These are phyloP conservation scores for Hymenoscyphus scutula DNA, from an alignment of 2,329 filamentous ascomycete species.

Conservation along the genomic window DNA sequence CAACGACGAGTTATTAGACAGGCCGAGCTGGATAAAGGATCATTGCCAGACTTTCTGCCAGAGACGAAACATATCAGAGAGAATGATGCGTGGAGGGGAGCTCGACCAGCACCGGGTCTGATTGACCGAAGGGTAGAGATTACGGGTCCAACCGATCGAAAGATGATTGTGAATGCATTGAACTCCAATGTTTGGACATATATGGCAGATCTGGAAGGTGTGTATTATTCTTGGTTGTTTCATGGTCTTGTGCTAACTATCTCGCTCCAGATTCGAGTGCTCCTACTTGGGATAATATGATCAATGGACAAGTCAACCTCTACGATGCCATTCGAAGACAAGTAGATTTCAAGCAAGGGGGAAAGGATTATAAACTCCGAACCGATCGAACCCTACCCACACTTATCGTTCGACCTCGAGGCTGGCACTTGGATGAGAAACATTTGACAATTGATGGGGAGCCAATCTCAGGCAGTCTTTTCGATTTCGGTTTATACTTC, in stretches of 20 bases:
- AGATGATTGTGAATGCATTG: constrained; percentile 98
- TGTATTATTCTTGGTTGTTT: neutral
- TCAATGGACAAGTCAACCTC: constrained; percentile 96
- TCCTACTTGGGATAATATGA: constrained; percentile 99
- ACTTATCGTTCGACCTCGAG: constrained; percentile 88
- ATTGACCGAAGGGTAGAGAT: constrained; percentile 95
- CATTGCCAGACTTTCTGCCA: constrained; percentile 88
- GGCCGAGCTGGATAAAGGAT: constrained; percentile 86
- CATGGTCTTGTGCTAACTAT: constrained; percentile 19
- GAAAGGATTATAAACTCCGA: constrained; percentile 96
- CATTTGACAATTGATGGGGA: constrained; percentile 95
- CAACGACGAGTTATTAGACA: constrained; percentile 84
- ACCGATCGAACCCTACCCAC: constrained; percentile 85
- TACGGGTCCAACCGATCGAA: constrained; percentile 93
- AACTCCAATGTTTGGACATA: constrained; percentile 98
- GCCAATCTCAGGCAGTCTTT: constrained; percentile 86
- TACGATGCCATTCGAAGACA: constrained; percentile 93
- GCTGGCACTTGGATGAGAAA: constrained; percentile 98
- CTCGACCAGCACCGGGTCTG: constrained; percentile 84
- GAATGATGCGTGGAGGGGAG: constrained; percentile 89
- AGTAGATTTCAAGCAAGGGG: constrained; percentile 92
- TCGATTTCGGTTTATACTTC: constrained; percentile 98
- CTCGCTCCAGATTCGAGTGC: constrained; percentile 74
- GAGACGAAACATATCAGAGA: constrained; percentile 96
- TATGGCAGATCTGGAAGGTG: constrained; percentile 98